Base-by-base conservation (phyloP, 345 rosid genomes). In the Murraya koenigii region DNA sequence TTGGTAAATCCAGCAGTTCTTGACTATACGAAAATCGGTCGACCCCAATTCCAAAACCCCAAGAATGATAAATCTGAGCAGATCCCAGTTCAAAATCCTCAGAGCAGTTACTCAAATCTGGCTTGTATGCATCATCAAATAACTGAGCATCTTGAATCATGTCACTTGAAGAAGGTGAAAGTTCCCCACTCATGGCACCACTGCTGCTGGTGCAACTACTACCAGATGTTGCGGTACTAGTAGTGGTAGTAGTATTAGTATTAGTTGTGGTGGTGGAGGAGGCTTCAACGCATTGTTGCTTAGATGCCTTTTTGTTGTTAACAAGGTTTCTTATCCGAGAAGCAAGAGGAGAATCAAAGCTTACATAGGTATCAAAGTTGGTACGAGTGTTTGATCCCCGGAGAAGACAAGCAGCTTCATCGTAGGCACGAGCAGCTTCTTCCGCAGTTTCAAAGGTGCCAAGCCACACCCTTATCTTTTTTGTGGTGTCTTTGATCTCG, bases 401-500 rank as follows among this genome's bases (percentile, higher is more conserved):
- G 22, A 91, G 93, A 77, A 91, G 96, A 75, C 92, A 88, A 11
- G 93, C 96, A 64, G 96, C 96, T 84, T 91, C 89, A 70, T 91
- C 93, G 25, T 91, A 91, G 60, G 96, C 96, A 54, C 81, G 80
- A 9, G 96, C 96, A 71, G 93, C 96, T 72, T 88, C 93, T 78
- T 91, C 93, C 0, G 95, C 95, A 5, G 93, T 89, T 81, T 86
- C 92, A 54, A 87, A 91, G 64, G 95, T 91, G 44, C 95, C 95
- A 66, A 91, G 92, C 95, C 95, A 91, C 91, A 91, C 84, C 83
- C 95, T 85, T 54, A 88, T 89, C 84, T 91, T 91, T 36, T 91
- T 86, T 19, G 93, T 87, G 30, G 95, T 91, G 89, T 89, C 95
- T 75, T 91, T 91, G 85, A 91, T 91, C 84, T 91, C 95, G 15